phyloP scores from a whole-genome alignment of 768 basidiomycete genomes.

The Phylloporus rhodoxanthus region DNA sequence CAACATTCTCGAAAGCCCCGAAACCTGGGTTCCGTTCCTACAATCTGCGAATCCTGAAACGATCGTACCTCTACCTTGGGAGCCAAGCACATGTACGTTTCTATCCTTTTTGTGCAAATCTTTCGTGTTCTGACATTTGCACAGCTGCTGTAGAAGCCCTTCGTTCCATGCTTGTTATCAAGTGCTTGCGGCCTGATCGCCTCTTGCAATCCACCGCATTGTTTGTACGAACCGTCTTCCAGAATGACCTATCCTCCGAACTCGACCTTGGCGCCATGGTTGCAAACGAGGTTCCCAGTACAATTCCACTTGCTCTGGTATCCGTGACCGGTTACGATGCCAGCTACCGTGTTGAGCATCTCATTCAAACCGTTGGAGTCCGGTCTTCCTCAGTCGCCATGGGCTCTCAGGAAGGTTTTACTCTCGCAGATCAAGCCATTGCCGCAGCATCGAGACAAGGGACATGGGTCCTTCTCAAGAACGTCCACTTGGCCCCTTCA shows the following conservation, averaged over 20 bases:
- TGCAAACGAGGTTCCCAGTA: constrained; percentile 66
- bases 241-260: constrained; percentile 70
- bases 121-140: constrained; percentile 13
- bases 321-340: constrained; percentile 97
- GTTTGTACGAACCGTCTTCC: constrained; percentile 74
- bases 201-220: constrained; percentile 74
- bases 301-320: constrained; percentile 81
- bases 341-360: constrained; percentile 90
- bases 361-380: constrained; percentile 70
- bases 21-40: constrained; percentile 69
- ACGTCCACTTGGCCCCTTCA: constrained; percentile 90
- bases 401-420: constrained; percentile 98
- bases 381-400: constrained; percentile 90
- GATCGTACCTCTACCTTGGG: constrained; percentile 74
- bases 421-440: constrained; percentile 93
- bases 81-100: constrained; percentile 65
- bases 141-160: constrained; percentile 69
- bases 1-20: constrained; percentile 55
- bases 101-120: background rate
- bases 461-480: constrained; percentile 95
- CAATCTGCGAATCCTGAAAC: constrained; percentile 61
- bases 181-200: constrained; percentile 90
- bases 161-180: constrained; percentile 72
- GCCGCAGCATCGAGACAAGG: constrained; percentile 88
- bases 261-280: constrained; percentile 80